These are phyloP conservation scores for Cordyceps cateniannulata DNA, from an alignment of 2,329 filamentous ascomycete genomes.

Conservation along the genomic window DNA sequence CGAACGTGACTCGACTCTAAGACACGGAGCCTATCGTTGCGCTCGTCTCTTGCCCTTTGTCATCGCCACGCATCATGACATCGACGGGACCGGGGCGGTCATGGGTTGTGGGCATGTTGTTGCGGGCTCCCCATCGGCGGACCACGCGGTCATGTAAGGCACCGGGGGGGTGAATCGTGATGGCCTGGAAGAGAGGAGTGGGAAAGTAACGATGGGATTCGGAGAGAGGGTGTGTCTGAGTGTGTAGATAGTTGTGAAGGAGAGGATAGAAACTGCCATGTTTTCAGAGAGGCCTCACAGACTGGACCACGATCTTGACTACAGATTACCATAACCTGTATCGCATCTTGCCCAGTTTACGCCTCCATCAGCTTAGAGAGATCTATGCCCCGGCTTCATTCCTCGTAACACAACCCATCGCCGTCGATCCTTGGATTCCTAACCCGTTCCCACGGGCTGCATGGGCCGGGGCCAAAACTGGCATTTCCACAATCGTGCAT, in stretches of 20 bases:
- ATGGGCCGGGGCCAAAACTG: not conserved
- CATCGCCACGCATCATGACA: conserved; percentile 19
- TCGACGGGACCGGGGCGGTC: conserved; percentile 21
- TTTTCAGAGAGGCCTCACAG: not conserved
- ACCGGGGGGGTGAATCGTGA: conserved; percentile 13
- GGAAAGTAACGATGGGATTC: not conserved
- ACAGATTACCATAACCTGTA: not conserved
- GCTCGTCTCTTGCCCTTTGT: conserved; percentile 4
- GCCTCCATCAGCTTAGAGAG: not conserved
- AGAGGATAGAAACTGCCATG: not conserved
- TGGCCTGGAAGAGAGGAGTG: not conserved
- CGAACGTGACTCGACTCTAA: conserved; percentile 32
- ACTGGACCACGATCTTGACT: not conserved
- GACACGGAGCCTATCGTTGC: conserved; percentile 28
- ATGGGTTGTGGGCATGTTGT: conserved; percentile 18
- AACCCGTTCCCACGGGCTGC: conserved; percentile 11
- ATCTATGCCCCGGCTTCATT: not conserved
- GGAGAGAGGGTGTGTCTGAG: not conserved
- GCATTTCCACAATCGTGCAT: conserved; percentile 12
- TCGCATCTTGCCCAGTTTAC: not conserved
- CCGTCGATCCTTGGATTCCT: not conserved
- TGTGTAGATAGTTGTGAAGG: too few relatives aligned
- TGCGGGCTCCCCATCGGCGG: conserved; percentile 8
- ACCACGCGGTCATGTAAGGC: conserved; percentile 26
- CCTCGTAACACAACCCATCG: conserved; percentile 2